phyloP scores from a whole-genome alignment of 208 protist genomes.

The Blastocrithidia nonstop region DNA sequence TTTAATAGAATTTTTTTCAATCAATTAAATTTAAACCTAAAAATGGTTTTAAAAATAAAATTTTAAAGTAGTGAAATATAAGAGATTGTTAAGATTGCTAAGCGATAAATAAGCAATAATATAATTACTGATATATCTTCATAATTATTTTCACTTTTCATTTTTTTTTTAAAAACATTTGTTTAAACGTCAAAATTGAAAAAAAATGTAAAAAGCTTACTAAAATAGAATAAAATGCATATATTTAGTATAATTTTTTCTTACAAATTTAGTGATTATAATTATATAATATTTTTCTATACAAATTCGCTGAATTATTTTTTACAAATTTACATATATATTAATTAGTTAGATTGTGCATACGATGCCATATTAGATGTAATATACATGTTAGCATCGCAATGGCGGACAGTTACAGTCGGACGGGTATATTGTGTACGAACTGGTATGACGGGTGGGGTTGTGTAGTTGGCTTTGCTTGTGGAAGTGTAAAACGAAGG shows the following conservation, averaged over 20 bases:
- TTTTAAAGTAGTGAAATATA: too few species aligned
- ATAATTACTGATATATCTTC: slow-evolving; percentile 1
- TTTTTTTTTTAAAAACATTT: slow-evolving; percentile 5
- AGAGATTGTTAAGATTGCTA: too few species aligned
- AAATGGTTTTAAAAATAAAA: too few species aligned
- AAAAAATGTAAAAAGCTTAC: too few species aligned
- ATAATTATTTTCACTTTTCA: slow-evolving; percentile 2
- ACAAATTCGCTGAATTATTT: too few species aligned
- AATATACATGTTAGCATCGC: slow-evolving; percentile 46
- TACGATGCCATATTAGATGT: slow-evolving; percentile 17
- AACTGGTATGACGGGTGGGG: not conserved
- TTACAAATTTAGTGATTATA: too few species aligned
- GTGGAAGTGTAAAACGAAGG: slow-evolving; percentile 45
- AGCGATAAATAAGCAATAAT: slow-evolving; percentile 2
- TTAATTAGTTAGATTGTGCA: not conserved
- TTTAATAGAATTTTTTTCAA: too few species aligned
- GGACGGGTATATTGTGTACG: slow-evolving; percentile 7
- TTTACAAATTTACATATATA: slow-evolving; percentile 6
- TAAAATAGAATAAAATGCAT: too few species aligned
- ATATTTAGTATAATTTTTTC: too few species aligned
- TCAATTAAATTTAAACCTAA: too few species aligned
- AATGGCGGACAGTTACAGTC: slow-evolving; percentile 13
- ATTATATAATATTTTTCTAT: too few species aligned
- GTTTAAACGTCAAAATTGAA: not conserved
- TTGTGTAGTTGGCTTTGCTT: slow-evolving; percentile 13